A percentile compares a stretch with the other conserved stretches of the same genome.
Conservation (phyloP, 352 stramenopile genomes). For the Globisporangium irregulare region DNA sequence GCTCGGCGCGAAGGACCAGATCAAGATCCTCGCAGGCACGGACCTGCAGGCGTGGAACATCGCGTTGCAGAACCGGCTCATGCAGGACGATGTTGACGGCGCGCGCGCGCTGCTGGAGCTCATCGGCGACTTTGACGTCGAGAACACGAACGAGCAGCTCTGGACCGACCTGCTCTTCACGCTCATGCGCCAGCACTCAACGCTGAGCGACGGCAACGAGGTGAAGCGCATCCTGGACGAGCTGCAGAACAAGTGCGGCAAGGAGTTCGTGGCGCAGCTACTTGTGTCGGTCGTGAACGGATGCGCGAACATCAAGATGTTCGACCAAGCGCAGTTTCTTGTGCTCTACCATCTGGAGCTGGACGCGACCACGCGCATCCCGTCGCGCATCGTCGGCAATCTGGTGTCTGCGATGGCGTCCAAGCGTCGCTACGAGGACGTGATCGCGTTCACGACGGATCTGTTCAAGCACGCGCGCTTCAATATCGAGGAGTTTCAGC, state of each 20-base stretch:
- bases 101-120: conserved; percentile 50
- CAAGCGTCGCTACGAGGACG: conserved; percentile 26
- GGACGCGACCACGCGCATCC: conserved; percentile 24
- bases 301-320: conserved; percentile 65
- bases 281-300: conserved; percentile 58
- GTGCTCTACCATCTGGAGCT: conserved; percentile 44
- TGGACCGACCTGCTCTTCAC: conserved; percentile 79
- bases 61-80: conserved; percentile 53
- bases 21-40: conserved; percentile 39
- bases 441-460: conserved; percentile 32
- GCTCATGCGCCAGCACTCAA: conserved; percentile 47
- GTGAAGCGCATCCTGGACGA: conserved; percentile 29
- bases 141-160: conserved; percentile 54
- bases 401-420: conserved; percentile 46
- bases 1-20: conserved; percentile 39
- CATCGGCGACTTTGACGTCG: conserved; percentile 34
- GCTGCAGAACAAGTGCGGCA: conserved; percentile 33
- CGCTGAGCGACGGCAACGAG: conserved; percentile 28
- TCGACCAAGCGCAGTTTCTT: conserved; percentile 40
- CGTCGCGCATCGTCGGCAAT: conserved; percentile 44
- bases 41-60: conserved; percentile 58
- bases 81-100: conserved; percentile 37
- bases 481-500: conserved; percentile 39
- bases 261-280: conserved; percentile 41
- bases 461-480: conserved; percentile 36